Conservation (phyloP, 2,329 filamentous ascomycete genomes). For the Stromatinia cepivora region DNA sequence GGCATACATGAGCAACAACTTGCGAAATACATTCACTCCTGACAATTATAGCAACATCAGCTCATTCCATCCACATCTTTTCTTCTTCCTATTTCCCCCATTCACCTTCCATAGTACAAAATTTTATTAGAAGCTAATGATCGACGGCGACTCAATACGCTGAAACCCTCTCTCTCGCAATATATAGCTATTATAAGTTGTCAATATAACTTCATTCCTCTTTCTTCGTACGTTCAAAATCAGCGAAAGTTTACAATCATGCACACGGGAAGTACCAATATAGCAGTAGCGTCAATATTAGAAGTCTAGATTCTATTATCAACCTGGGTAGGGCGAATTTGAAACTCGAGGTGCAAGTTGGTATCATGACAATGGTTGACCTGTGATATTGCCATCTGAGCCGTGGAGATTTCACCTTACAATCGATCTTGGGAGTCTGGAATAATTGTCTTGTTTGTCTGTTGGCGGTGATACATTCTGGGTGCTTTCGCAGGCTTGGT, state of each 20-base stretch:
- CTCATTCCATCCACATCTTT: background rate
- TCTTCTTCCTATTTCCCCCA: background rate
- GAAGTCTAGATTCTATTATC: background rate
- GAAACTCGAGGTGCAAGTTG: background rate
- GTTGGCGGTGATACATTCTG: background rate
- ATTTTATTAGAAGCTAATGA: background rate
- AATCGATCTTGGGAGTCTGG: slow-evolving; percentile 23
- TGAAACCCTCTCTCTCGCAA: background rate
- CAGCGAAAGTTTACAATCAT: background rate
- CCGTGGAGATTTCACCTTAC: background rate
- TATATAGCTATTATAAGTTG: background rate
- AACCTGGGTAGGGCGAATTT: background rate
- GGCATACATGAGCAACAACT: background rate
- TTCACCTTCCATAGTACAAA: background rate
- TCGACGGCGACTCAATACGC: background rate
- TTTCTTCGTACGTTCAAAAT: background rate
- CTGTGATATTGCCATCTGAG: background rate
- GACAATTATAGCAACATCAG: background rate
- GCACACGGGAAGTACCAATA: no score
- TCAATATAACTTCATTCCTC: background rate
- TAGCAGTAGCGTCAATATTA: background rate
- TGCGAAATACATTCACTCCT: background rate
- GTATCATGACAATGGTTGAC: background rate
- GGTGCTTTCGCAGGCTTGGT: slow-evolving; percentile 18
- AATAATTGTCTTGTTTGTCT: slow-evolving; percentile 17